phyloP scores from a whole-genome alignment of 495 filamentous ascomycete genomes.

The Tuber borchii region DNA sequence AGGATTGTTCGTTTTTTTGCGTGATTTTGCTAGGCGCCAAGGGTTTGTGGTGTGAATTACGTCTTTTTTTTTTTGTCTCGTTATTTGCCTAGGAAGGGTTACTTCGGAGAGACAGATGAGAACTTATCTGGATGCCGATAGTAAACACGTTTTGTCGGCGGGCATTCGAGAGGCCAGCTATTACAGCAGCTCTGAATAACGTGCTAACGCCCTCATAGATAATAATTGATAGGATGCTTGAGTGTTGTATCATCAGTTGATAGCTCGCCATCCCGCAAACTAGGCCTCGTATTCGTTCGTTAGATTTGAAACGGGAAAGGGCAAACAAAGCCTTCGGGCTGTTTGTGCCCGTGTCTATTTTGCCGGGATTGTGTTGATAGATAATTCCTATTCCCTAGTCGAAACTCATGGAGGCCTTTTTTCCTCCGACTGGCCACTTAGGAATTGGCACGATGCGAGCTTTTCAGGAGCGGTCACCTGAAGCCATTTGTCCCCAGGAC shows the following conservation, averaged over 20 bases:
- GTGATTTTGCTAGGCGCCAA: constrained; percentile 1
- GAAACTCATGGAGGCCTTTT: not conserved
- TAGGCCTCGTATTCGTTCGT: not conserved
- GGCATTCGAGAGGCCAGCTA: not conserved
- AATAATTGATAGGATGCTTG: not conserved
- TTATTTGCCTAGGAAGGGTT: not conserved
- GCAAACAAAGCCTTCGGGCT: not conserved
- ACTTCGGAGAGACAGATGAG: not conserved
- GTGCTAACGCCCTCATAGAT: not conserved
- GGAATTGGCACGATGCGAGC: not conserved
- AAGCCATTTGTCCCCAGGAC: not conserved
- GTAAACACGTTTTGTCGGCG: not conserved
- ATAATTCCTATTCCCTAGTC: not conserved
- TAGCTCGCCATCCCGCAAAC: not conserved
- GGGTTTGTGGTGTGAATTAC: constrained; percentile 3
- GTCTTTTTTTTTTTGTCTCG: not conserved
- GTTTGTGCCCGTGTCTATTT: not conserved
- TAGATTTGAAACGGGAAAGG: not conserved
- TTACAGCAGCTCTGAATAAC: not conserved
- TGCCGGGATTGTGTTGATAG: too few relatives aligned
- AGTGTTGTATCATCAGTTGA: not conserved
- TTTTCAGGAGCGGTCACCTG: not conserved
- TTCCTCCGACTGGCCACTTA: not conserved
- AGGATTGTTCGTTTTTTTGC: not conserved
- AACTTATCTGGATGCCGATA: not conserved